Conservation (phyloP, 148 eudicot species). For the Vaccinium darrowii region DNA sequence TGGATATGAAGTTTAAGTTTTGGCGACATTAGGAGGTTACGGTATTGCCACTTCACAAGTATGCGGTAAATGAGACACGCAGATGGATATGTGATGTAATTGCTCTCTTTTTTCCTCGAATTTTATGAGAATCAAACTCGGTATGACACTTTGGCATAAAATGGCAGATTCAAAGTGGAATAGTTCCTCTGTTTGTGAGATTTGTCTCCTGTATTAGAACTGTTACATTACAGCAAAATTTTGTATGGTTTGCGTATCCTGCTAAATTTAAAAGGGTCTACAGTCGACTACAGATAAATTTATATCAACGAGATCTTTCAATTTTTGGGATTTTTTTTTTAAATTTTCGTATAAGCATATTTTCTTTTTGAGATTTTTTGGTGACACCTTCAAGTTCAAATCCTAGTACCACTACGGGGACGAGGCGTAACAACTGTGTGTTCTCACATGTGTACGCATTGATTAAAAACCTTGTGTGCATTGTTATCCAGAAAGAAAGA, state of each 20-base stretch:
- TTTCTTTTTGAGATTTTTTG: too few relatives aligned
- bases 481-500: too few relatives aligned
- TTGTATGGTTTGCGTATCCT: not conserved
- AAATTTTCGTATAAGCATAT: too few relatives aligned
- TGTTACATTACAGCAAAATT: not conserved
- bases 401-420: too few relatives aligned
- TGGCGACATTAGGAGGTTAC: not conserved
- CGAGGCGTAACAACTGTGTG: too few relatives aligned
- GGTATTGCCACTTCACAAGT: not conserved
- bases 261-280: not conserved
- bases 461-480: too few relatives aligned
- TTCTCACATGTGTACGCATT: too few relatives aligned
- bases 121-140: not conserved
- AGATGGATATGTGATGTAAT: not conserved
- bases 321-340: too few relatives aligned
- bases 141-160: slow-evolving; percentile 8
- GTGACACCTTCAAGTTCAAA: too few relatives aligned
- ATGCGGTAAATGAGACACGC: not conserved
- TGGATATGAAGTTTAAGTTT: slow-evolving; percentile 76
- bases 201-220: not conserved
- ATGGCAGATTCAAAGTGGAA: not conserved
- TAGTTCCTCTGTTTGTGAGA: not conserved
- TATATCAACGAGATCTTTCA: too few relatives aligned
- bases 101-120: not conserved
- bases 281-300: too few relatives aligned